Evolutionary conservation across 306 rosid genomes (phyloP).

Genomic region (Vigna nakashimae): DNA sequence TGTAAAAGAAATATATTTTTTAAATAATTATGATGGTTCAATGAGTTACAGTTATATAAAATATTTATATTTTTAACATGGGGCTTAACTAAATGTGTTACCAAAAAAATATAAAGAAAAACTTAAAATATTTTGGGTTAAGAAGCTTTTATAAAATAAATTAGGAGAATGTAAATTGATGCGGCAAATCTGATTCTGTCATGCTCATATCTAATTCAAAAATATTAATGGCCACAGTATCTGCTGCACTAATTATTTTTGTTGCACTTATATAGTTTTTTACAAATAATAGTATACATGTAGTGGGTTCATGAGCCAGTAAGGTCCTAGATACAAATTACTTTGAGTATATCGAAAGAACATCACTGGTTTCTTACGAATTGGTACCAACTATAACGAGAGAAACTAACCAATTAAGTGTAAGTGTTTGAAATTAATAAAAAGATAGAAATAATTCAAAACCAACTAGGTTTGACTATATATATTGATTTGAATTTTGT

Average conservation of each 20-base stretch:
- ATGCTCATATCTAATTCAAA: neutral
- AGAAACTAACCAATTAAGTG: neutral
- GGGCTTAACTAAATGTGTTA: neutral
- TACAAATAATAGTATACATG: neutral
- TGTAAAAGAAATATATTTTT: neutral
- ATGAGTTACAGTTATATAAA: neutral
- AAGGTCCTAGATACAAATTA: neutral
- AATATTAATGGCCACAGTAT: neutral
- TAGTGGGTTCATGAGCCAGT: slow-evolving; percentile 12
- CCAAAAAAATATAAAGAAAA: neutral
- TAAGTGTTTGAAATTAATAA: neutral
- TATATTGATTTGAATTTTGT: neutral
- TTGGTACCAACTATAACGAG: neutral
- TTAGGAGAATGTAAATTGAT: neutral
- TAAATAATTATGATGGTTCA: neutral
- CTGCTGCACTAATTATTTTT: neutral
- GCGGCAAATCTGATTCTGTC: neutral
- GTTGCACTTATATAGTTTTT: neutral
- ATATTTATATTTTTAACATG: neutral
- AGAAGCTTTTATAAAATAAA: neutral
- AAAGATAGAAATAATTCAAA: neutral
- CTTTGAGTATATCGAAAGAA: slow-evolving; percentile 9
- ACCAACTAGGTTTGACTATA: neutral
- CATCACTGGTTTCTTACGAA: neutral
- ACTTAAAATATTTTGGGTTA: neutral